Evolutionary conservation across 208 protist genomes (phyloP), one percentile per base, ranked within the genome.

Genomic region (Borovskyia barvae): DNA sequence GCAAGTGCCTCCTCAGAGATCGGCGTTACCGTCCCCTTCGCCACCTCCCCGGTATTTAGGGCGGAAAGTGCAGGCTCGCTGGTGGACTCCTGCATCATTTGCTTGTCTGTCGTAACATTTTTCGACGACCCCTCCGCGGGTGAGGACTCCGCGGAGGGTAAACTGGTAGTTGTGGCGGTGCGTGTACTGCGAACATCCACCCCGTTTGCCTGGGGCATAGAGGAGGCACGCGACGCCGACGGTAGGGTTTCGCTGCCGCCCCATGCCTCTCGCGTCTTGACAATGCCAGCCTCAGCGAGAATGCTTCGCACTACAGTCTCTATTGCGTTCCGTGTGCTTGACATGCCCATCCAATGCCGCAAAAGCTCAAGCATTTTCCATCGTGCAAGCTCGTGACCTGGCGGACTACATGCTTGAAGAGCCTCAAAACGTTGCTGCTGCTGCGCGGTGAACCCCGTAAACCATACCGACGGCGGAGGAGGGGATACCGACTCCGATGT

Each of bases 281-380:
- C 67, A 20, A 68, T 64, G 33, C 58, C 59, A 3, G 72, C 66
- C 20, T 71, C 62, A 0, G 40, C 39, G 22, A 79, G 66, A n/a
- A 66, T 56, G n/a, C 73, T 75, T 14, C 47, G 53, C 51, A 92
- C 80, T 8, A 72, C 55, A 11, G 41, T 26, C 20, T 86, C 73
- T 58, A 87, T 62, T 39, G 35, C 37, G 25, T n/a, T 57, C 17
- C 61, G 50, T 19, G 75, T 82, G 33, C 58, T 63, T 17, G 53
- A 46, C 14, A 77, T 66, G 41, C 72, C 70, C 65, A 92, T 78
- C 85, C 85, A 92, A 36, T 77, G 80, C 37, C 84, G 72, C 41
- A 92, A 62, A 1, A 86, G 62, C 53, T 88, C 85, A 29, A 87
- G 66, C 45, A 85, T 59, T 32, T 85, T 87, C 36, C 77, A 58